Percentiles rank a stretch among this genome's conserved stretches.
These are phyloP conservation scores for Xylaria sp. DNA, from an alignment of 495 filamentous ascomycete species.

Conservation along the genomic window DNA sequence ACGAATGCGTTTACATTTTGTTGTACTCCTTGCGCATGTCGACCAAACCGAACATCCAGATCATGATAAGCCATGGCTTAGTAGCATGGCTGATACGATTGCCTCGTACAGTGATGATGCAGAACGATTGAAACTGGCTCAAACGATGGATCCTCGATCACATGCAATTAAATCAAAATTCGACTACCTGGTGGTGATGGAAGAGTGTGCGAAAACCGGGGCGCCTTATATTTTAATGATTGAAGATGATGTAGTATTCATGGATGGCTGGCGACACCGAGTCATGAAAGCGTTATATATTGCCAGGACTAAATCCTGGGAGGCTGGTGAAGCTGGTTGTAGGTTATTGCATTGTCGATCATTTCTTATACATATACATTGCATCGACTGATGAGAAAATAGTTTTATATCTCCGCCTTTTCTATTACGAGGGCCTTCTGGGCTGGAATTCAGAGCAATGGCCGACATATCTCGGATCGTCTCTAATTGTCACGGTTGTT, in stretches of 20 bases:
- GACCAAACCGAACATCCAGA: constrained; percentile 57
- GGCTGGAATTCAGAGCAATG: constrained; percentile 64
- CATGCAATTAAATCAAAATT: constrained; percentile 37
- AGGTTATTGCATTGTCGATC: background rate
- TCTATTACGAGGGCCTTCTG: constrained; percentile 63
- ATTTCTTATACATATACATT: background rate
- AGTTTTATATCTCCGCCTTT: constrained; percentile 62
- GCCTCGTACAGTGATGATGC: constrained; percentile 49
- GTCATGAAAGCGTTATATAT: constrained; percentile 48
- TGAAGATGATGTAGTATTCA: constrained; percentile 63
- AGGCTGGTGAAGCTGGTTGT: constrained; percentile 30
- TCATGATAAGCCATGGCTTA: constrained; percentile 58
- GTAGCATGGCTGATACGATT: constrained; percentile 53
- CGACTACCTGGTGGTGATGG: constrained; percentile 59
- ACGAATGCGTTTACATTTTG: constrained; percentile 54
- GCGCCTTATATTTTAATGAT: constrained; percentile 59
- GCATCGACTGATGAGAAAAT: background rate
- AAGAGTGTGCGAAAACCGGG: constrained; percentile 54
- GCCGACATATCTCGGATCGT: constrained; percentile 49
- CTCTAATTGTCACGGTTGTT: constrained; percentile 31
- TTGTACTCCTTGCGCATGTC: constrained; percentile 60
- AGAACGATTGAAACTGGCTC: constrained; percentile 35
- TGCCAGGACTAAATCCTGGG: constrained; percentile 38
- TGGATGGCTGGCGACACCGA: constrained; percentile 58
- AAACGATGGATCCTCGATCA: constrained; percentile 30